phyloP scores from a whole-genome alignment of 352 stramenopile species.

The Phytophthora brassicae region DNA sequence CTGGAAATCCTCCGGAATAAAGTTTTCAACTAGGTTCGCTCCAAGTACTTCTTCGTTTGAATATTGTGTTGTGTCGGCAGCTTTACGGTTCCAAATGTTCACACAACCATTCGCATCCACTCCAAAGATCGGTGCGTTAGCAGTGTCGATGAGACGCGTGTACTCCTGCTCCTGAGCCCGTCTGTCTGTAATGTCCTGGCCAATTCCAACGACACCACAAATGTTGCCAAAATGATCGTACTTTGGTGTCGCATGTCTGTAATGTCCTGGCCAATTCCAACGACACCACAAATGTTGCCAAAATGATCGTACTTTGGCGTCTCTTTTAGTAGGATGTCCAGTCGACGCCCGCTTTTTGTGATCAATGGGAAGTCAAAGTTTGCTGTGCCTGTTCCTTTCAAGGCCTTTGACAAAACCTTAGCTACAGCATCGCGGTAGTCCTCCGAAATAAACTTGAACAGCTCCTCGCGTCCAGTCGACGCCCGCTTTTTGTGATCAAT shows the following conservation, averaged over 20 bases:
- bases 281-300: no score
- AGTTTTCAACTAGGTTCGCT: conserved; percentile 63
- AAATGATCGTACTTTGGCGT: no score
- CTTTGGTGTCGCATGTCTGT: conserved; percentile 40
- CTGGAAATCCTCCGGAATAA: conserved; percentile 61
- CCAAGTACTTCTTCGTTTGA: conserved; percentile 57
- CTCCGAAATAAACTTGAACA: no score
- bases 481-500: conserved; percentile 59
- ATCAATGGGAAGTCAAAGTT: no score
- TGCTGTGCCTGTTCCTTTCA: no score
- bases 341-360: no score
- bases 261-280: no score
- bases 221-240: conserved; percentile 70
- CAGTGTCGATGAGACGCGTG: conserved; percentile 39
- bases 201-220: conserved; percentile 67
- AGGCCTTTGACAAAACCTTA: no score
- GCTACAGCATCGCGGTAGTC: no score
- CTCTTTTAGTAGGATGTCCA: conserved; percentile 55
- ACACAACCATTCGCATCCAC: conserved; percentile 64
- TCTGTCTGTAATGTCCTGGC: conserved; percentile 76
- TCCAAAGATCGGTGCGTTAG: conserved; percentile 79
- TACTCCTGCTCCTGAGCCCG: conserved; percentile 68
- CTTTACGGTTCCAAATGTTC: conserved; percentile 84
- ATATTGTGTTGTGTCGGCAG: conserved; percentile 72
- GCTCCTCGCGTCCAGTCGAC: conserved; percentile 13